Conservation (phyloP, 306 rosid species). For the Comarum palustre region DNA sequence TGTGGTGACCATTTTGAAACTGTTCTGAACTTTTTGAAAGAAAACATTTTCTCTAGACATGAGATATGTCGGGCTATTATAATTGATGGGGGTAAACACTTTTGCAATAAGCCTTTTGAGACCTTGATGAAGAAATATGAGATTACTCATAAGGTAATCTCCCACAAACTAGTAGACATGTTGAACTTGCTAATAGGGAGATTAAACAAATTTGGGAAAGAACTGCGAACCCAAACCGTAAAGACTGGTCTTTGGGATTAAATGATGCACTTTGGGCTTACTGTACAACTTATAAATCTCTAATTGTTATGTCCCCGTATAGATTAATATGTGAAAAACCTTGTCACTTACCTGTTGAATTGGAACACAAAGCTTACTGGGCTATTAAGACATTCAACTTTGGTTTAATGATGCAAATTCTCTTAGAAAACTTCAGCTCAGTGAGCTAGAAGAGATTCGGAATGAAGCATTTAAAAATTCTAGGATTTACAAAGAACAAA, state of each 20-base stretch:
- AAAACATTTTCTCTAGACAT: not conserved
- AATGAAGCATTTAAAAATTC: not conserved
- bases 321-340: not conserved
- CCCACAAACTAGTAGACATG: not conserved
- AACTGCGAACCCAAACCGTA: not conserved
- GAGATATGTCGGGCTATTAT: not conserved
- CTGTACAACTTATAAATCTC: not conserved
- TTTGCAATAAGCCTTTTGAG: slow-evolving; percentile 3
- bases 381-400: not conserved
- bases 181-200: not conserved
- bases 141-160: not conserved
- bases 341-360: slow-evolving; percentile 7
- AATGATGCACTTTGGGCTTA: not conserved
- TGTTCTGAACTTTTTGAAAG: not conserved
- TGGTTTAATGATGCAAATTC: not conserved
- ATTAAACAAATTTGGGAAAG: not conserved
- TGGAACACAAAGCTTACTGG: not conserved
- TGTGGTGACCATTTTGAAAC: not conserved
- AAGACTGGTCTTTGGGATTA: not conserved
- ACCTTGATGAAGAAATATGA: not conserved
- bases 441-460: not conserved
- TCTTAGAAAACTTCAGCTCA: not conserved
- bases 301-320: not conserved
- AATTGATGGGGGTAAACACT: not conserved
- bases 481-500: not conserved